Evolutionary conservation across 768 basidiomycete genomes (phyloP), one percentile per base, ranked within the genome.

Genomic region (Pleurotus djamor): DNA sequence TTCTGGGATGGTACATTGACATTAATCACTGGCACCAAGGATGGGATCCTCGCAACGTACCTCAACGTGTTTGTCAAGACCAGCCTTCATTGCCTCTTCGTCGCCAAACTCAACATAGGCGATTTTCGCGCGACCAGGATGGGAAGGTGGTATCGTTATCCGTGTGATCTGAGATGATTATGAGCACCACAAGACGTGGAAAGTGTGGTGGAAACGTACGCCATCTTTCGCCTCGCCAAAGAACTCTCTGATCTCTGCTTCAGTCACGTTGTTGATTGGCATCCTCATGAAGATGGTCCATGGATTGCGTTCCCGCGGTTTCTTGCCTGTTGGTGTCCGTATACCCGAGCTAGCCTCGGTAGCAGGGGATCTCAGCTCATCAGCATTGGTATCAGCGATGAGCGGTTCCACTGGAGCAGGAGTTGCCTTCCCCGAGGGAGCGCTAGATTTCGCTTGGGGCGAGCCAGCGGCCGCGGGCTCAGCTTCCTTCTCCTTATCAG

Each of bases 61-160:
- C 71, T 87, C 86, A 28, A 80, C 82, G 63, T 91, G 88, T 65
- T 86, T 89, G 59, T 83, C 86, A 17, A 96, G 74, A 0, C 89
- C 94, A 16, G 78, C 82, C 65, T 85, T 91, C 91, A 95, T 92
- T 8, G 86, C 79, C 48, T 89, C 91, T 66, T 96, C 93, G 65
- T 92, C 91, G 4, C 85, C 89, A 72, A 96, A 97, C 68, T 96
- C 95, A 55, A 97, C 84, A 68, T 94, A 97, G 1, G 87, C 91
- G 59, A 94, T 77, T 63, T 80, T 84, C 57, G 73, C 72, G 48
- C 86, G 83, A 8, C 83, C 82, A 4, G 72, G 65, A 64, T 72
- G 79, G 10, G 70, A 59, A 63, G 72, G 63, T 0, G 89, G 90
- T 60, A 88, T 79, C 60, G 80, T 79, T 54, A 94, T 79, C 52